Conservation (phyloP, 2,329 filamentous ascomycete species). For the Penicillium brevicompactum region DNA sequence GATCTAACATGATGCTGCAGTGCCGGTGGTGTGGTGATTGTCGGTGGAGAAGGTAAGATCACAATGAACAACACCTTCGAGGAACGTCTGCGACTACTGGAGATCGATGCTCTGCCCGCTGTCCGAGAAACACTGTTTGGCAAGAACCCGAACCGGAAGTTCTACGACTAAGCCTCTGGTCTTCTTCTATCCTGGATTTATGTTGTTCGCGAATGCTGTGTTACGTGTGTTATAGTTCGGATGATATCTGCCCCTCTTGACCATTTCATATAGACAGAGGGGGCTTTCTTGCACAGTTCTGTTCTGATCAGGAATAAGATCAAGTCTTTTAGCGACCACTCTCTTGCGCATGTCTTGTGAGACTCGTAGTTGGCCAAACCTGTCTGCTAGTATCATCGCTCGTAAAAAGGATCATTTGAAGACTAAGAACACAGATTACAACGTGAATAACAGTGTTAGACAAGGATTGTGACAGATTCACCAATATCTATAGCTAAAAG, state of each 20-base stretch:
- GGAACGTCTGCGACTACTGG: slow-evolving; percentile 80
- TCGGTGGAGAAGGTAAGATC: slow-evolving; percentile 87
- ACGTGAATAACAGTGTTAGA: too few species aligned
- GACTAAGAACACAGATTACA: too few species aligned
- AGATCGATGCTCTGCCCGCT: slow-evolving; percentile 79
- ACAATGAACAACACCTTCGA: slow-evolving; percentile 99
- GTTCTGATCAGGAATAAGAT: slow-evolving; percentile 19
- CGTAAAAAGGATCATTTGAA: not conserved
- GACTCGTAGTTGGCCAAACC: slow-evolving; percentile 13
- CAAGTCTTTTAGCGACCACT: slow-evolving; percentile 22
- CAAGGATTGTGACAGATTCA: too few species aligned
- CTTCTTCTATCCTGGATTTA: slow-evolving; percentile 6
- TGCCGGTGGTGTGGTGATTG: slow-evolving; percentile 77
- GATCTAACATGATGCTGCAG: slow-evolving; percentile 49
- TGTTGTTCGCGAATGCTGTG: slow-evolving; percentile 3
- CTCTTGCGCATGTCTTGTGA: slow-evolving; percentile 13
- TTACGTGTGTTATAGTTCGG: slow-evolving; percentile 28
- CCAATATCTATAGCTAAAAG: too few species aligned
- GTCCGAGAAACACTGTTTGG: slow-evolving; percentile 88
- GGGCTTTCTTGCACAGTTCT: slow-evolving; percentile 22
- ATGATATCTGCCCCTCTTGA: slow-evolving; percentile 16
- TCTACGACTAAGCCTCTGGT: slow-evolving; percentile 70
- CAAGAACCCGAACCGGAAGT: slow-evolving; percentile 92
- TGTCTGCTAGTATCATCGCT: not conserved
- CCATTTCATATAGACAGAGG: slow-evolving; percentile 22